These are phyloP conservation scores for Phytophthora podocarpi DNA, from an alignment of 352 stramenopile species.

Conservation along the genomic window DNA sequence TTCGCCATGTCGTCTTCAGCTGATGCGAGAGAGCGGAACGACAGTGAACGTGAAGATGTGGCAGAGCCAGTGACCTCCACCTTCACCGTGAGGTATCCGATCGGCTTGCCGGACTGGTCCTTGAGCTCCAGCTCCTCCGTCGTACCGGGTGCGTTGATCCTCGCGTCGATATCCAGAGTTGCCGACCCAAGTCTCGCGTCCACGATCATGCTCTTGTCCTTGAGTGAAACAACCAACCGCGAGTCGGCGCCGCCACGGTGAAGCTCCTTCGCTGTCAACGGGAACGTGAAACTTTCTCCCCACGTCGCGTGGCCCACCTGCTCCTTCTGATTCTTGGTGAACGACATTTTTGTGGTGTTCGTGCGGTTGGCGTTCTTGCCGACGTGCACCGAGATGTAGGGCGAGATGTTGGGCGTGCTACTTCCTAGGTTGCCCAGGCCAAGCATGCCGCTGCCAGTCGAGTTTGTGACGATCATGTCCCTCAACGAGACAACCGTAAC, in stretches of 20 bases:
- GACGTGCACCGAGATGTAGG: constrained; percentile 80
- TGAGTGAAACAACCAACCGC: constrained; percentile 41
- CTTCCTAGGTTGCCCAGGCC: constrained; percentile 77
- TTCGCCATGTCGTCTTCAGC: constrained; percentile 30
- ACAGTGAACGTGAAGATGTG: constrained; percentile 44
- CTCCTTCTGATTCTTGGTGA: constrained; percentile 49
- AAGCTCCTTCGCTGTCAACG: constrained; percentile 59
- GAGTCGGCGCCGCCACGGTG: constrained; percentile 37
- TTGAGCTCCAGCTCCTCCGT: constrained; percentile 40
- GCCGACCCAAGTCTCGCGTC: constrained; percentile 38
- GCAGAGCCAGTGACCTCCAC: constrained; percentile 40
- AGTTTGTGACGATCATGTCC: constrained; percentile 68
- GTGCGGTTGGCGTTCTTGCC: constrained; percentile 74
- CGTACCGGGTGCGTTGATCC: constrained; percentile 23
- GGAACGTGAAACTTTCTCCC: constrained; percentile 87
- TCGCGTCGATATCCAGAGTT: constrained; percentile 33
- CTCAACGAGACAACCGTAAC: constrained; percentile 66
- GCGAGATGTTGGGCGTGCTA: constrained; percentile 77
- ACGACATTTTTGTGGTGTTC: constrained; percentile 73
- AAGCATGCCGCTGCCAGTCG: constrained; percentile 68
- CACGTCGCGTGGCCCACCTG: constrained; percentile 55
- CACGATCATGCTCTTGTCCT: constrained; percentile 50
- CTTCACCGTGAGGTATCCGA: constrained; percentile 42
- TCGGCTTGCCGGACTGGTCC: constrained; percentile 28
- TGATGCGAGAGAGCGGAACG: constrained; percentile 26